Evolutionary conservation across 331 rosid genomes (phyloP).

Genomic region (Rhamnella rubrinervis): DNA sequence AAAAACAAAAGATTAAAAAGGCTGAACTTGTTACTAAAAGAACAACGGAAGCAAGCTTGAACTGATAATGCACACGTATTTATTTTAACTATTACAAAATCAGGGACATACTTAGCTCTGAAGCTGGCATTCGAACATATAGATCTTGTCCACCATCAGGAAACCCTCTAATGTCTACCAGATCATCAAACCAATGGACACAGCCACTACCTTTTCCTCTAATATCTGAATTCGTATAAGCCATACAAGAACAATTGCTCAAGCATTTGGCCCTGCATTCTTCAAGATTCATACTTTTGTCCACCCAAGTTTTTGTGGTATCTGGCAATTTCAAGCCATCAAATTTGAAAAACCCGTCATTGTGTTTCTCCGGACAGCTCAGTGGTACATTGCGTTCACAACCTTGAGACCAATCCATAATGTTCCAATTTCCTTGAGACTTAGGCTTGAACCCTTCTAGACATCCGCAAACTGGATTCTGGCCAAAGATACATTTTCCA

Average conservation of each 20-base stretch:
- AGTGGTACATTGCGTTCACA: constrained; percentile 37
- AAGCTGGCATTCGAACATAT: constrained; percentile 45
- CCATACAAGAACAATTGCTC: constrained; percentile 55
- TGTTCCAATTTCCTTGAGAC: constrained; percentile 35
- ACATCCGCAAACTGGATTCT: constrained; percentile 45
- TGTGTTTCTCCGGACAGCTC: constrained; percentile 29
- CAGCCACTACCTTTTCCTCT: constrained; percentile 56
- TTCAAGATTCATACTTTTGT: constrained; percentile 30
- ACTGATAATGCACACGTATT: no score
- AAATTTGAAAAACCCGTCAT: constrained; percentile 26
- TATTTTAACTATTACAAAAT: no score
- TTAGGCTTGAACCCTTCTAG: constrained; percentile 45
- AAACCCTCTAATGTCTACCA: constrained; percentile 46
- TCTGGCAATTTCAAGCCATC: constrained; percentile 54
- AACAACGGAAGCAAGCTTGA: no score
- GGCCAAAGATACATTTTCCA: constrained; percentile 29
- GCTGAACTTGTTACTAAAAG: no score
- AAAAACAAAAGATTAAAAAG: not conserved
- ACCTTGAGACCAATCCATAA: constrained; percentile 45
- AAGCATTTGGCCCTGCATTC: constrained; percentile 45
- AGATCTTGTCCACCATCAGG: constrained; percentile 48
- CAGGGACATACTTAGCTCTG: constrained; percentile 40
- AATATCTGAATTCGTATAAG: constrained; percentile 43
- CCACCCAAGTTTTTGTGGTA: constrained; percentile 28
- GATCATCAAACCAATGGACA: constrained; percentile 59